Percentiles rank a stretch among this genome's conserved stretches.
These are phyloP conservation scores for Basidiobolus meristosporus DNA, from an alignment of 371 early-diverging fungal genomes.

Conservation along the genomic window DNA sequence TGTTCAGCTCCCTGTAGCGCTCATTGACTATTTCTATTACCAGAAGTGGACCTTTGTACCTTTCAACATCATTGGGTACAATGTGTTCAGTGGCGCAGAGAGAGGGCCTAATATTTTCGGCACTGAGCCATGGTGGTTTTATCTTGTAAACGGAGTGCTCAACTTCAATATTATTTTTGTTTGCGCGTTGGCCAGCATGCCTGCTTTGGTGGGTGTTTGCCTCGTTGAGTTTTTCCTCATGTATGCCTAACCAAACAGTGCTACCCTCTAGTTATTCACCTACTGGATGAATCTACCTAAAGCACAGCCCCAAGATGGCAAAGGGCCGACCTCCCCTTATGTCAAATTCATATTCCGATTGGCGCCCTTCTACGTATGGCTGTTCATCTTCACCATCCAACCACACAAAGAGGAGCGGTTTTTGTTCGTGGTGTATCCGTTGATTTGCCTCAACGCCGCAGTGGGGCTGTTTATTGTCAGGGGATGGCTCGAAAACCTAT, in stretches of 20 bases:
- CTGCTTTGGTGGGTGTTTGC: conserved; percentile 41
- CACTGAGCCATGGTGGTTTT: conserved; percentile 85
- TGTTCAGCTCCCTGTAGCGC: conserved; percentile 27
- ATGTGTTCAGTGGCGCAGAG: conserved; percentile 53
- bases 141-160: conserved; percentile 65
- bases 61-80: conserved; percentile 76
- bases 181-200: conserved; percentile 37
- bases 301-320: not conserved
- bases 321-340: not conserved
- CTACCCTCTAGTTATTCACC: not conserved
- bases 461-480: conserved; percentile 35
- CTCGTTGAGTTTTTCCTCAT: no score
- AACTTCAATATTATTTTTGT: conserved; percentile 73
- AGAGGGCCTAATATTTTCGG: conserved; percentile 78
- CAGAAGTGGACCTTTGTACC: conserved; percentile 45
- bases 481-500: no score
- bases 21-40: conserved; percentile 65
- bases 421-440: conserved; percentile 80
- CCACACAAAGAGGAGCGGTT: conserved; percentile 95
- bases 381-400: conserved; percentile 59
- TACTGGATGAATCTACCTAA: not conserved
- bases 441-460: conserved; percentile 61
- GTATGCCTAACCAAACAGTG: not conserved
- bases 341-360: conserved; percentile 18
- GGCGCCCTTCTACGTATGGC: conserved; percentile 52